phyloP scores from a whole-genome alignment of 1,284 basidiomycete species.

The Fomes fomentarius region DNA sequence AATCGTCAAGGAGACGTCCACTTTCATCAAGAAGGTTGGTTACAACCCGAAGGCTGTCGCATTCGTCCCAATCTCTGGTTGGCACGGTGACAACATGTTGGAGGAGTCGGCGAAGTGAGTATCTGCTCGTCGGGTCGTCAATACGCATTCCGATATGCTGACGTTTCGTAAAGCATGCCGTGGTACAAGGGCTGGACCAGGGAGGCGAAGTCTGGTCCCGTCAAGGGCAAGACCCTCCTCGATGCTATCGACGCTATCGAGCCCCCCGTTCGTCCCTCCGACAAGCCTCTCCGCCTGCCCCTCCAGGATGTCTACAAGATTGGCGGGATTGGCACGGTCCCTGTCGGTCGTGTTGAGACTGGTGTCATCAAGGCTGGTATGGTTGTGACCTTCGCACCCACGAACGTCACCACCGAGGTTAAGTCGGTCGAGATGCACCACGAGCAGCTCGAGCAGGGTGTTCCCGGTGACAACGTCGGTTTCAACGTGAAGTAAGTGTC shows the following conservation, averaged over 20 bases:
- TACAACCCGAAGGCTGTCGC: conserved; percentile 99
- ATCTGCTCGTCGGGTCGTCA: conserved; percentile 16
- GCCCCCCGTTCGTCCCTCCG: conserved; percentile 93
- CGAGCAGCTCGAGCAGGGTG: conserved; percentile 96
- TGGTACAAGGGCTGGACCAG: conserved; percentile 99
- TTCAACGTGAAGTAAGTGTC: conserved; percentile 90
- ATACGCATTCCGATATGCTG: conserved; percentile 9
- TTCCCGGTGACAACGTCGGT: conserved; percentile 99
- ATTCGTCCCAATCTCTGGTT: conserved; percentile 99
- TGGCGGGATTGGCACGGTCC: conserved; percentile 99
- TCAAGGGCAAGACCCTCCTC: conserved; percentile 98
- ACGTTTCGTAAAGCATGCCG: conserved; percentile 73
- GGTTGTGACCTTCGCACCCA: conserved; percentile 96
- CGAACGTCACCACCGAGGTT: conserved; percentile 99
- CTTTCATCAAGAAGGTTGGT: conserved; percentile 99
- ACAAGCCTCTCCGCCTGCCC: conserved; percentile 99
- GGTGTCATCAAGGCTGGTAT: conserved; percentile 99
- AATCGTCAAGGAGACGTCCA: conserved; percentile 99
- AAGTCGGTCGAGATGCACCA: conserved; percentile 99
- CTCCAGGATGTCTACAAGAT: conserved; percentile 99
- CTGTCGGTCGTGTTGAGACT: conserved; percentile 99
- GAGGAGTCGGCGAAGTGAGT: conserved; percentile 92
- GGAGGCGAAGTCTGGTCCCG: conserved; percentile 92
- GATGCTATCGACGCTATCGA: conserved; percentile 99
- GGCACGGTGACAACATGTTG: conserved; percentile 99